Evolutionary conservation across 495 filamentous ascomycete genomes (phyloP), one percentile per base, ranked within the genome.

Genomic region (Aspergillus incahuasiensis): DNA sequence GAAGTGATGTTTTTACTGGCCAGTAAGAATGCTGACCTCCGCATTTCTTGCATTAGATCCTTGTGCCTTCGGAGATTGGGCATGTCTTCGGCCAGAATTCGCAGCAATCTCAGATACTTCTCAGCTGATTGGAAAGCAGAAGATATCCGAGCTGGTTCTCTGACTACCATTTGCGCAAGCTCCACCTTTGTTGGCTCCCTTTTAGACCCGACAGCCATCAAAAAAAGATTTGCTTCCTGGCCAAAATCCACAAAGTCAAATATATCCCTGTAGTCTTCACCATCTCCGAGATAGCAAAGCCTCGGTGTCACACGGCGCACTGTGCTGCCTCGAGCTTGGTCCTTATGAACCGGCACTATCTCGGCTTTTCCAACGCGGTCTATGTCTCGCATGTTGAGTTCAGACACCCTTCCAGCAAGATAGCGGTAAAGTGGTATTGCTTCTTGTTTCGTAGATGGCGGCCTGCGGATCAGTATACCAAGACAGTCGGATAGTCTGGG

Each of bases 241-340:
- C 91, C 91, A 71, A 96, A 97, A 67, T 97, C 88, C 4, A 97
- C 90, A 70, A 96, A 99, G 66, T 97, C 91, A 59, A 97, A 96
- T 16, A 99, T 91, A 24, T 94, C 89, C 35, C 81, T 85, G 61
- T 92, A 97, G 19, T 84, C 74, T 54, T 86, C 86, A 21, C 79
- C 81, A 20, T 88, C 86, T 20, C 86, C 86, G 6, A 98, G 77
- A 69, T 94, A 96, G 63, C 87, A 91, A 30, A 81, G 70, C 22
- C 72, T 77, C 2, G 92, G 92, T 24, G 79, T 75, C 32, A 90
- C 67, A 54, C 78, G 72, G 34, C 74, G 78, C 22, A 75, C 54
- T 20, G 38, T 58, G 48, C 65, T 48, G 0, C 59, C 62, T 25
- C 75, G 76, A 50, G 57, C 66, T 43, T 67, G 68, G 28, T 64